A percentile compares a stretch with the other conserved stretches of the same genome.
These are phyloP conservation scores for Aspergillus steynii DNA, from an alignment of 495 filamentous ascomycete genomes.

Conservation along the genomic window DNA sequence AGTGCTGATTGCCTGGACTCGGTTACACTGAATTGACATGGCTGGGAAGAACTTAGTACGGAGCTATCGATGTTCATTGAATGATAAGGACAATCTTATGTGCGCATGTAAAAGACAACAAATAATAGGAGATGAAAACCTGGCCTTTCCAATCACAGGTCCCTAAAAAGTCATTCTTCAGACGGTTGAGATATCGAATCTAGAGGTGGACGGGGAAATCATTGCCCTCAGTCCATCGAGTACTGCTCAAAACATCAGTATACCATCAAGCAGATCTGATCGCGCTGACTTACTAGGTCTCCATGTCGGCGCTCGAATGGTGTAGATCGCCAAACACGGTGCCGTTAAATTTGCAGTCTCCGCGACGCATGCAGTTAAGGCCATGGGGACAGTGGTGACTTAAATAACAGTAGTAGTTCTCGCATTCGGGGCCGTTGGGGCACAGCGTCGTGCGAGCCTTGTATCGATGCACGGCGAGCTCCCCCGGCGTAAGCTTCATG, in stretches of 20 bases:
- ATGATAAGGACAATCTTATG: not conserved
- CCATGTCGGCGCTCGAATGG: not conserved
- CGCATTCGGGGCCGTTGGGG: slow-evolving; percentile 6
- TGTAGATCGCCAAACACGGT: not conserved
- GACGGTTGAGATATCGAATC: too few species aligned
- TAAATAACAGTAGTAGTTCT: slow-evolving; percentile 13
- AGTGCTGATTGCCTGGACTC: too few species aligned
- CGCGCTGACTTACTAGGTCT: not conserved
- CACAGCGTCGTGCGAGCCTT: slow-evolving; percentile 5
- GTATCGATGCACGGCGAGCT: not conserved
- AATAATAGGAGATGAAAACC: not conserved
- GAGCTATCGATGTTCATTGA: not conserved
- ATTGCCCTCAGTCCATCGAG: not conserved
- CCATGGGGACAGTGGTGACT: slow-evolving; percentile 16
- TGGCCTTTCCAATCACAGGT: too few species aligned
- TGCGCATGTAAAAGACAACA: not conserved
- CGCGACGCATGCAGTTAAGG: not conserved
- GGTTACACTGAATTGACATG: too few species aligned
- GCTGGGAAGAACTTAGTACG: too few species aligned
- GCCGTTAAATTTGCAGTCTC: not conserved
- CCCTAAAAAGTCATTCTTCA: too few species aligned
- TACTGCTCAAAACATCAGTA: not conserved
- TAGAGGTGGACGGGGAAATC: not conserved
- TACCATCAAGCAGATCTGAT: not conserved
- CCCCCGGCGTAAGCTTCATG: not conserved